These are phyloP conservation scores for Pestalotiopsis fici DNA, from an alignment of 2,329 filamentous ascomycete genomes.

Conservation along the genomic window DNA sequence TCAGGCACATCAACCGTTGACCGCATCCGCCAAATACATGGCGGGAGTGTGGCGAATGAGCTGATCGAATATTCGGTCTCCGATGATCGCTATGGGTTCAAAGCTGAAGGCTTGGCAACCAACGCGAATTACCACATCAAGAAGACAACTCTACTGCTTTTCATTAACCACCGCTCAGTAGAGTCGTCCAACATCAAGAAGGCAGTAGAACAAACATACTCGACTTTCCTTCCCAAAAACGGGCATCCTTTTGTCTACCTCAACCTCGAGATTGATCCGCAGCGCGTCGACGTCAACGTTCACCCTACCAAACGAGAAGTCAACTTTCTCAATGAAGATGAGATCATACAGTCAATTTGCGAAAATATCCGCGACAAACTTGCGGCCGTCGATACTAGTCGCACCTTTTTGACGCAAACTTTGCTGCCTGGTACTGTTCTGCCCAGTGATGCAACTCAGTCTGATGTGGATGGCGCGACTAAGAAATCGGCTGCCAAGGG, in stretches of 20 bases:
- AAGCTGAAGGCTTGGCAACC: conserved; percentile 76
- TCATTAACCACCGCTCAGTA: conserved; percentile 95
- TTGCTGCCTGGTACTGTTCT: conserved; percentile 69
- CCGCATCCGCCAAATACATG: conserved; percentile 88
- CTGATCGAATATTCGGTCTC: conserved; percentile 73
- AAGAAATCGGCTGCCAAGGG: conserved; percentile 35
- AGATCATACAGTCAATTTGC: conserved; percentile 87
- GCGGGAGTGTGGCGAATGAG: conserved; percentile 82
- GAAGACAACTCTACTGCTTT: conserved; percentile 82
- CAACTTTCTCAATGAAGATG: conserved; percentile 96
- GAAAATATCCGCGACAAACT: conserved; percentile 76
- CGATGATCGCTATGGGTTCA: conserved; percentile 82
- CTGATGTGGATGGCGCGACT: conserved; percentile 26
- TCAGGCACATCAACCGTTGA: conserved; percentile 73
- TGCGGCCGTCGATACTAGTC: conserved; percentile 86
- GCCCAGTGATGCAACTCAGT: conserved; percentile 24
- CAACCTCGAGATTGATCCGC: conserved; percentile 88
- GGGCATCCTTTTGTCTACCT: conserved; percentile 94
- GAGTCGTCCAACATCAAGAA: conserved; percentile 89
- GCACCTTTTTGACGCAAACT: conserved; percentile 92
- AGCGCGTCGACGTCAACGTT: conserved; percentile 93
- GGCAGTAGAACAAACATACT: conserved; percentile 87
- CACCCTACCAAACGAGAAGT: conserved; percentile 97
- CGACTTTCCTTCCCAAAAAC: conserved; percentile 85
- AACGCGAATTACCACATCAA: conserved; percentile 96